phyloP scores from a whole-genome alignment of 2,329 filamentous ascomycete species.

The Endocalyx cinctus region DNA sequence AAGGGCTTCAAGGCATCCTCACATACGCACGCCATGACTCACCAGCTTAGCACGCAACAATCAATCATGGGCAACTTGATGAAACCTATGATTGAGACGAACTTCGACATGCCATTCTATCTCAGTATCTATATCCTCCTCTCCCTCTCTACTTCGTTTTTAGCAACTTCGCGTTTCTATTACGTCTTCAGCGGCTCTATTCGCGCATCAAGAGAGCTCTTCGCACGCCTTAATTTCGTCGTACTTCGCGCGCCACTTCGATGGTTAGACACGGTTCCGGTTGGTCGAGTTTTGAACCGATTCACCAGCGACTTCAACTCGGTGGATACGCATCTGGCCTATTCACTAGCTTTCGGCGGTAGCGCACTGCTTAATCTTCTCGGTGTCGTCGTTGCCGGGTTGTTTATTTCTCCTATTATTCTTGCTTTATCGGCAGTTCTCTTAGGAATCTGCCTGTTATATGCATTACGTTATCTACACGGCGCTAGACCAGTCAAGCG shows the following conservation, averaged over 20 bases:
- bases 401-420: constrained; percentile 64
- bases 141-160: constrained; percentile 49
- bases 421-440: constrained; percentile 58
- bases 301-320: constrained; percentile 75
- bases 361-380: constrained; percentile 58
- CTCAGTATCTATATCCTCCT: constrained; percentile 63
- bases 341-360: constrained; percentile 56
- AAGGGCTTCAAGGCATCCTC: constrained; percentile 17
- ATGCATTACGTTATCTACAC: constrained; percentile 60
- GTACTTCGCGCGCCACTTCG: constrained; percentile 69
- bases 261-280: constrained; percentile 75
- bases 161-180: constrained; percentile 60
- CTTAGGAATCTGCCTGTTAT: constrained; percentile 51
- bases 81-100: constrained; percentile 20
- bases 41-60: constrained; percentile 44
- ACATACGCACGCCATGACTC: constrained; percentile 33
- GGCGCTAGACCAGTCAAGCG: constrained; percentile 72
- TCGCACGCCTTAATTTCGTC: constrained; percentile 60
- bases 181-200: constrained; percentile 63
- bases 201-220: constrained; percentile 63
- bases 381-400: constrained; percentile 61
- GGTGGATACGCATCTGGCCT: constrained; percentile 63
- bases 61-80: constrained; percentile 36
- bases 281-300: constrained; percentile 72
- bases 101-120: constrained; percentile 54